Percentiles rank a stretch among this genome's conserved stretches.
These are phyloP conservation scores for Stentor roeselii DNA, from an alignment of 73 alveolate genomes.

Conservation along the genomic window DNA sequence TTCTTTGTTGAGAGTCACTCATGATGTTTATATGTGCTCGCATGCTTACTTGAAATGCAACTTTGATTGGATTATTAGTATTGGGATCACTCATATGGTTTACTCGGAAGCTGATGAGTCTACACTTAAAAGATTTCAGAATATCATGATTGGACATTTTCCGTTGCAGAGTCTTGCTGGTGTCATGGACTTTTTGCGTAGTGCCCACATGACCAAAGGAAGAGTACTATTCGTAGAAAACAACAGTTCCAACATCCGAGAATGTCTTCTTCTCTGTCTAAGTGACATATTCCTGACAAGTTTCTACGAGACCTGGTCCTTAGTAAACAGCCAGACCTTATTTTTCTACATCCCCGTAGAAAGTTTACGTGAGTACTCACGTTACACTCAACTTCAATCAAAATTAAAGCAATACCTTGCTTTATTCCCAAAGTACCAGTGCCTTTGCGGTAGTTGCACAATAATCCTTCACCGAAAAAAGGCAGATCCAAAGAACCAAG, in stretches of 20 bases:
- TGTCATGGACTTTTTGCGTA: constrained; percentile 84
- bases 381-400: constrained; percentile 26
- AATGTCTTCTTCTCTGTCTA: constrained; percentile 66
- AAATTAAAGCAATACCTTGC: constrained; percentile 44
- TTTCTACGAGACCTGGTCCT: constrained; percentile 89
- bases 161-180: constrained; percentile 65
- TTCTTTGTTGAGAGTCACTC: constrained; percentile 41
- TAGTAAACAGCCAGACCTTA: constrained; percentile 51
- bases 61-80: constrained; percentile 29
- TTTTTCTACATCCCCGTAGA: constrained; percentile 37
- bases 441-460: constrained; percentile 73
- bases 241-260: constrained; percentile 72
- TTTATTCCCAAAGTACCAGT: constrained; percentile 68
- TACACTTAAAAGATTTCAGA: constrained; percentile 57
- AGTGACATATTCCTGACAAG: constrained; percentile 70
- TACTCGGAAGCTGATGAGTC: constrained; percentile 52
- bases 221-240: constrained; percentile 87
- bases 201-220: constrained; percentile 82
- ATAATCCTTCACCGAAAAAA: constrained; percentile 57
- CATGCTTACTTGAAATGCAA: constrained; percentile 39
- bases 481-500: constrained; percentile 52
- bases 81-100: constrained; percentile 84
- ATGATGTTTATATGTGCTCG: constrained; percentile 49
- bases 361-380: constrained; percentile 5
- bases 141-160: constrained; percentile 39